Base-by-base conservation (phyloP, 768 basidiomycete species). In the Pleurotus djamor region DNA sequence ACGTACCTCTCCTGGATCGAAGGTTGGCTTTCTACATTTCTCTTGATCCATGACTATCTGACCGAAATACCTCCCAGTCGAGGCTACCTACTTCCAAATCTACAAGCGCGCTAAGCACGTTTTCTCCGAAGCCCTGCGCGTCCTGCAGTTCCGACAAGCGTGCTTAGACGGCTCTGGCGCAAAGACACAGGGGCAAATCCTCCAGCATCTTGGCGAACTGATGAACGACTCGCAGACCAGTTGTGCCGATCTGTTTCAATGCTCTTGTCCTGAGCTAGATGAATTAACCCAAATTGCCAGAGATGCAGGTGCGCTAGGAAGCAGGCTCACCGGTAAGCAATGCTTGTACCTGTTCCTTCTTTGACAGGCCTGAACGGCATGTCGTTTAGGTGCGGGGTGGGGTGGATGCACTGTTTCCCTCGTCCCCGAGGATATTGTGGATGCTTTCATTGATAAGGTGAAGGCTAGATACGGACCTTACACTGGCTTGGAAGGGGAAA, bases 381-480 rank as follows among this genome's bases (percentile, higher is more conserved):
- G 50, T 36, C 14, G 12, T 49, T 4, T 61, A 91, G 90, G 91
- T 33, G 93, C 93, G 0, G 93, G 92, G 3, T 96, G 93, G 93
- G 94, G 94, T 38, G 94, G 94, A 4, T 94, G 92, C 66, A 90
- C 89, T 0, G 88, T 95, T 17, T 92, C 91, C 5, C 80, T 95
- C 16, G 87, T 95, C 13, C 79, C 83, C 5, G 87, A 89, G 66
- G 71, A 75, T 16, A 66, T 82, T 47, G 89, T 91, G 2, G 78
- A 81, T 0, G 61, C 65, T 6, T 95, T 96, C 69, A 87, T 94
- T 48, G 67, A 74, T 61, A 77, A 78, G 63, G 74, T 95, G 14
- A 82, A 77, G 66, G 73, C 73, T n/a, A 73, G 71, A 4, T 95
- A 93, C 68, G 71, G 68, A 14, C 83, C 87, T n/a, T 94, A 91